phyloP scores from a whole-genome alignment of 495 filamentous ascomycete species.

The Aeminium ludgeri region DNA sequence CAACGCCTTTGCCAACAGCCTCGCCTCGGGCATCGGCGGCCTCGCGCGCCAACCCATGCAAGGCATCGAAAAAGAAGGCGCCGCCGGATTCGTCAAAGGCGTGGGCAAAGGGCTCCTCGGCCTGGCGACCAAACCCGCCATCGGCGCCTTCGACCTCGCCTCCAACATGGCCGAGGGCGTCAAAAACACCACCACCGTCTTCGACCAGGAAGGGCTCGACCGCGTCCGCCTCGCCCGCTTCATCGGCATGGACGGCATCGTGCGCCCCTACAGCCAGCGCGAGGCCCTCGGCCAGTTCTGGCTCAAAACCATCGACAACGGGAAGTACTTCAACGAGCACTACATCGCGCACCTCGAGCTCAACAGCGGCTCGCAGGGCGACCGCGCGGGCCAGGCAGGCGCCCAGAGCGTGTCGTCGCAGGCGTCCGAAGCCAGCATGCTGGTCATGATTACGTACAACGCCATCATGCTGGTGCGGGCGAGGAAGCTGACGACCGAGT shows the following conservation, averaged over 20 bases:
- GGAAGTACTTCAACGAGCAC: conserved; percentile 91
- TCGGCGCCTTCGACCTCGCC: conserved; percentile 90
- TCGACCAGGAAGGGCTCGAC: conserved; percentile 84
- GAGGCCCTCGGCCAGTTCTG: conserved; percentile 96
- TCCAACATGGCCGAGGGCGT: conserved; percentile 94
- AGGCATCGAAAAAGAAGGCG: conserved; percentile 89
- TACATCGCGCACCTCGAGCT: conserved; percentile 96
- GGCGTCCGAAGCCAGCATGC: conserved; percentile 41
- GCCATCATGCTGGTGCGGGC: conserved; percentile 80
- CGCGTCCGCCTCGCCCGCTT: conserved; percentile 83
- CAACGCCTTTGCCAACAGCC: conserved; percentile 77
- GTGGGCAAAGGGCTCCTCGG: conserved; percentile 90
- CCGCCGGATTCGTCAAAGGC: conserved; percentile 88
- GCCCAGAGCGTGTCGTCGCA: conserved; percentile 31
- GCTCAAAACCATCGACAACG: conserved; percentile 94
- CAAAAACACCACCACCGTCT: conserved; percentile 95
- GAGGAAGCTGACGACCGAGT: conserved; percentile 70
- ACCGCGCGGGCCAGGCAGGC: conserved; percentile 37
- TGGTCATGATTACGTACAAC: conserved; percentile 87
- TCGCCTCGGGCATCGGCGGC: conserved; percentile 87
- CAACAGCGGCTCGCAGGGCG: conserved; percentile 39
- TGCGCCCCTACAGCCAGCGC: conserved; percentile 86
- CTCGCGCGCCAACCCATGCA: conserved; percentile 84
- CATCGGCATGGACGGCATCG: conserved; percentile 79
- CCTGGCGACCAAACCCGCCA: conserved; percentile 85